Evolutionary conservation across 2,329 filamentous ascomycete genomes (phyloP), one percentile per base, ranked within the genome.

Genomic region (Pseudocercospora musae): DNA sequence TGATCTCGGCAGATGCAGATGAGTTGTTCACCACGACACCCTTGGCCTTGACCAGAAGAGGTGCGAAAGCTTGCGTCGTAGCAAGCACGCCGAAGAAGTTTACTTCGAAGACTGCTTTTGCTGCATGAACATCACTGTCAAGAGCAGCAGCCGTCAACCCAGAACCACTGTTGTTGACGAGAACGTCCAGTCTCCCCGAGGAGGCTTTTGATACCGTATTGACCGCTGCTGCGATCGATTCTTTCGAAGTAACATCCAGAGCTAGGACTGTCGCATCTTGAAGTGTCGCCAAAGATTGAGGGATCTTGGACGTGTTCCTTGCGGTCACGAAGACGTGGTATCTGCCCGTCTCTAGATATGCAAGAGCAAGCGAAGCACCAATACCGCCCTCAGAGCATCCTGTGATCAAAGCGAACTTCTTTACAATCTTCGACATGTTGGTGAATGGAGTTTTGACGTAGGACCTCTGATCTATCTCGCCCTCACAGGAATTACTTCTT

Each of bases 241-340:
- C 76, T 21, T 76, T 72, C 31, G 78, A 75, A 60, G 82, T 81
- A 54, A 85, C 83, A 62, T 84, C 83, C 31, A 87, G 77, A 29
- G 80, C 76, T 27, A 86, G 70, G 21, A 50, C 21, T 10, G 82
- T 84, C 53, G 84, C 82, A 64, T 87, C 82, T 4, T 80, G 82
- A 4, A 79, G 67, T n/a, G 76, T 73, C 15, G 77, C 77, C 13
- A 85, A 74, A 21, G 21, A 50, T 62, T 84, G 79, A 31, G 78
- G 70, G 67, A 86, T 80, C 49, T 78, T 78, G n/a, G 75, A 73
- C 37, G 80, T 77, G 59, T 82, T 77, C 68, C 85, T 80, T 10
- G 84, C 84, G 2, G 84, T 86, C 13, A 83, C 84, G 58, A 87
- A 81, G 58, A 88, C 85, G 21, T 81, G 79, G 61, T 84, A 76